A percentile compares a stretch with the other conserved stretches of the same genome.
phyloP scores from a whole-genome alignment of 2,329 filamentous ascomycete species.

The Pseudohalonectria lignicola region DNA sequence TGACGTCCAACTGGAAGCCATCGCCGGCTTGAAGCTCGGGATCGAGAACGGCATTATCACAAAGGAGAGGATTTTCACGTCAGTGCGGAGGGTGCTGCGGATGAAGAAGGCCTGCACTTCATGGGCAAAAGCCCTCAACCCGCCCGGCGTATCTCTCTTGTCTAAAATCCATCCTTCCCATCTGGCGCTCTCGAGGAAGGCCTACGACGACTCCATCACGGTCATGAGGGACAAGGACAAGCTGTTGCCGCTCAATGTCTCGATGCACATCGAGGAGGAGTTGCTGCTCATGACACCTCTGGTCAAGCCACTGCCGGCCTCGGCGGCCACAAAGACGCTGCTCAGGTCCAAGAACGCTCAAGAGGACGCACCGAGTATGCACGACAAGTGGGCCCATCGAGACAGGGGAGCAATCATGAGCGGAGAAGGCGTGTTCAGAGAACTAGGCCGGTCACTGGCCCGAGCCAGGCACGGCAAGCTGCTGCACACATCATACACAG shows the following conservation, averaged over 20 bases:
- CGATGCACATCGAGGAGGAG: conserved; percentile 76
- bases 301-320: conserved; percentile 86
- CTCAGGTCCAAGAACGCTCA: conserved; percentile 39
- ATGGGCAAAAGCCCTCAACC: conserved; percentile 86
- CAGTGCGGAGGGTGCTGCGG: conserved; percentile 63
- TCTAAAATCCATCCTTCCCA: conserved; percentile 76
- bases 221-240: conserved; percentile 85
- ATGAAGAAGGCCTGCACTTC: conserved; percentile 80
- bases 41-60: conserved; percentile 86
- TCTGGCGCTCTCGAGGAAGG: conserved; percentile 67
- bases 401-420: conserved; percentile 64
- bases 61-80: conserved; percentile 67
- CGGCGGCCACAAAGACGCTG: conserved; percentile 65
- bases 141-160: conserved; percentile 65
- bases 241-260: conserved; percentile 69
- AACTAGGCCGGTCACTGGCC: conserved; percentile 79
- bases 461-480: conserved; percentile 77
- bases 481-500: conserved; percentile 88
- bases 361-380: conserved; percentile 22
- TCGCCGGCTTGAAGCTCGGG: conserved; percentile 79
- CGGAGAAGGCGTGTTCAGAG: conserved; percentile 84
- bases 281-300: conserved; percentile 80
- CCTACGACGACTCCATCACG: conserved; percentile 88
- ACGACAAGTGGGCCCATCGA: conserved; percentile 48
- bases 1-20: conserved; percentile 80